Evolutionary conservation across 1,139 yeast genomes (phyloP).

Genomic region (Blastobotrys apis): DNA sequence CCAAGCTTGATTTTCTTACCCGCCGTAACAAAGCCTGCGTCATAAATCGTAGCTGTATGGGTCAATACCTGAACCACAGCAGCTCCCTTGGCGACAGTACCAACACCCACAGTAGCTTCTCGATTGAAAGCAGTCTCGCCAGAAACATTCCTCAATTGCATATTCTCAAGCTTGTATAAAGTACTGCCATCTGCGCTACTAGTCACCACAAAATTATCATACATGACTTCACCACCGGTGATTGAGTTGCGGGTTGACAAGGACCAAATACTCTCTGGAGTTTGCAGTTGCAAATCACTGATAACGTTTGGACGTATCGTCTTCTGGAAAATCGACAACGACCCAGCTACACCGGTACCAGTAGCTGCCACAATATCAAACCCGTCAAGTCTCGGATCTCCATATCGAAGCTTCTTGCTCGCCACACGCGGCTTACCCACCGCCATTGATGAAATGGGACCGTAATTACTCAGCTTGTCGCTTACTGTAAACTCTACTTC

Average conservation of each 20-base stretch:
- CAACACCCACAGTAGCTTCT: slow-evolving; percentile 65
- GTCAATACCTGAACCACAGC: slow-evolving; percentile 73
- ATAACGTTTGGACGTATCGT: slow-evolving; percentile 73
- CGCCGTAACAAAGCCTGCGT: slow-evolving; percentile 50
- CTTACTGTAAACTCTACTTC: slow-evolving; percentile 31
- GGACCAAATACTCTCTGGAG: slow-evolving; percentile 34
- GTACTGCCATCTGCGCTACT: slow-evolving; percentile 38
- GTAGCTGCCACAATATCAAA: slow-evolving; percentile 64
- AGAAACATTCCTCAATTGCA: slow-evolving; percentile 60
- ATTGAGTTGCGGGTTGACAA: slow-evolving; percentile 25
- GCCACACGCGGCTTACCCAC: slow-evolving; percentile 48
- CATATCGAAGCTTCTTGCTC: slow-evolving; percentile 41
- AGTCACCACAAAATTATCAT: slow-evolving; percentile 60
- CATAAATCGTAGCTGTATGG: slow-evolving; percentile 59
- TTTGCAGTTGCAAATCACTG: slow-evolving; percentile 65
- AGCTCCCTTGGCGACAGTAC: slow-evolving; percentile 54
- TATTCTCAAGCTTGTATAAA: slow-evolving; percentile 56
- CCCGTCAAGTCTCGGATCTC: slow-evolving; percentile 57
- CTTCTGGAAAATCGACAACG: slow-evolving; percentile 60
- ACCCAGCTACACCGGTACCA: slow-evolving; percentile 57
- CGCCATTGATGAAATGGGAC: slow-evolving; percentile 71
- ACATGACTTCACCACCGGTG: slow-evolving; percentile 29
- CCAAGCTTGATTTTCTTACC: slow-evolving; percentile 34
- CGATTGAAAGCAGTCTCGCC: slow-evolving; percentile 55
- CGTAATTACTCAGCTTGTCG: slow-evolving; percentile 61